Evolutionary conservation across 31 red algal species (phyloP), one percentile per base, ranked within the genome.

Genomic region (Porphyra umbilicalis): DNA sequence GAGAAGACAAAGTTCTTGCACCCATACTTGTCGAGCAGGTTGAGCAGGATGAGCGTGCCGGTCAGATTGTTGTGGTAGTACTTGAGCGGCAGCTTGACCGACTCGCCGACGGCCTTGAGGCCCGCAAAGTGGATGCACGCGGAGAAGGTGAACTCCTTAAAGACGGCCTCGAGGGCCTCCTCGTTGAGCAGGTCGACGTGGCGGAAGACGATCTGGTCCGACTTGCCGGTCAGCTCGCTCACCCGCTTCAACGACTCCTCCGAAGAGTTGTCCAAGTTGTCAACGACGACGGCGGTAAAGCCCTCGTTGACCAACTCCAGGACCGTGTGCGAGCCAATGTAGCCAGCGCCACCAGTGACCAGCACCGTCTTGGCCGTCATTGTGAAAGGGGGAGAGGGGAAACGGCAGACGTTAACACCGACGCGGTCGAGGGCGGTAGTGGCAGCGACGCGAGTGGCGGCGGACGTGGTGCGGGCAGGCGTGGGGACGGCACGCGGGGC

Each of bases 121-220:
- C 98, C 98, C 0, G 98, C 98, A 92, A 99, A 99, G 86, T 99
- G 98, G 79, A 99, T 95, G 90, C 92, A 94, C 15, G 92, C 88
- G 39, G 79, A 81, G 81, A 99, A 91, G 4, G 39, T 39, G 75
- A 79, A 94, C 76, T 94, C 80, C 29, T 90, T 88, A 79, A 96
- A 94, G 8, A 99, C 90, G 2, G 36, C 80, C 15, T 87, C 92
- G 29, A 99, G 89, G 0, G 81, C 83, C 18, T 77, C 85, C 32
- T 76, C 82, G 77, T 99, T 82, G 71, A 93, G 79, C 67, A 99
- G 78, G 81, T 99, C 98, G 7, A 97, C 92, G 38, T 96, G 78
- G 76, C 77, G 82, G 81, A 99, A 99, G n/a, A 76, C 77, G 79
- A 99, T 83, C 9, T 79, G 86, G 6, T 99, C 91, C 15, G 85